Base-by-base conservation (phyloP, 768 basidiomycete genomes). In the Suillus subluteus region DNA sequence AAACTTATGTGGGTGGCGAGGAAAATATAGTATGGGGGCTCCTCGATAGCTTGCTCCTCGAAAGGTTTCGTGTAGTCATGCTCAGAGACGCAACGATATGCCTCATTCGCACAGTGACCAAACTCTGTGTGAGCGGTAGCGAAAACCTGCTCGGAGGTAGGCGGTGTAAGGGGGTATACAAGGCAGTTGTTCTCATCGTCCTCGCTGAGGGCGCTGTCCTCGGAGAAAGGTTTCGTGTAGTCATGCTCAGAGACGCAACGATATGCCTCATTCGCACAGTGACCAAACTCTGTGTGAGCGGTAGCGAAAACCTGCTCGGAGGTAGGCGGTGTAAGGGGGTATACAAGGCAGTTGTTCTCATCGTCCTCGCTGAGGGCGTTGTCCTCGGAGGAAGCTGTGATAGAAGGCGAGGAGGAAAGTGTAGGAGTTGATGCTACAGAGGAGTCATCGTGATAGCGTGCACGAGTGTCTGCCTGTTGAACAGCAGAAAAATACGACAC, bases 1-100 rank as follows among this genome's bases (percentile, higher is more conserved):
- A 96, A 98, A 81, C 91, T 91, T 78, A 97, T 84, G 76, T 98
- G 98, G 5, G 96, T 97, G 12, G 92, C 89, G 67, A 99, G 79
- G 48, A 98, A 84, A 72, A 98, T 91, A 79, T 95, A 96, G 76
- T 98, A 95, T 1, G 94, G 92, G 3, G 97, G 96, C 73, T 96
- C 94, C 70, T 91, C 87, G 67, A 93, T 90, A 63, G 86, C 79
- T 72, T 87, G 85, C 65, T 81, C 74, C 63, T 81, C 79, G 66
- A 92, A 74, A 1, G 85, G 79, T 7, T 80, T 76, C n/a, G 69
- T 70, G 2, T 79, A 77, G 13, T 83, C 79, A 74, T 93, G 89
- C 67, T 86, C 82, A 1, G 91, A 91, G 16, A 81, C 84, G 69
- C 87, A 84, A 21, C 95, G 83, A 74, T 87, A 94, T 35, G 81